These are phyloP conservation scores for Zymoseptoria passerinii DNA, from an alignment of 2,329 filamentous ascomycete species.

Conservation along the genomic window DNA sequence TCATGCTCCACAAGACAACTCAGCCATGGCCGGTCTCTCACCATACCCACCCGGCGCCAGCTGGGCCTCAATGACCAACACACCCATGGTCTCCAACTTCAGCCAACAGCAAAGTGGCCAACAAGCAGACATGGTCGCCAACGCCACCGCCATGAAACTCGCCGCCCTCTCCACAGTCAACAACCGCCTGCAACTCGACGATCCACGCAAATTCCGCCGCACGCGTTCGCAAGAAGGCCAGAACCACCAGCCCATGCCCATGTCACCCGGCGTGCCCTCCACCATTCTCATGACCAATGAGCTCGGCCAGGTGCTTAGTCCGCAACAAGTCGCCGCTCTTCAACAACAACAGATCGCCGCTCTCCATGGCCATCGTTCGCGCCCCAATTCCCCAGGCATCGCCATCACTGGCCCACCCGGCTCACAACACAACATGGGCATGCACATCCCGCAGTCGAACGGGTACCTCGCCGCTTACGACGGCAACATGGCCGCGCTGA, in stretches of 20 bases:
- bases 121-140: constrained; percentile 96
- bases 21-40: constrained; percentile 62
- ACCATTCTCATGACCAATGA: constrained; percentile 88
- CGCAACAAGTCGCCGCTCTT: constrained; percentile 43
- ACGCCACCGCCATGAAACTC: constrained; percentile 97
- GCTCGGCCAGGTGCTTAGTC: constrained; percentile 74
- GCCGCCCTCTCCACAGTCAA: constrained; percentile 95
- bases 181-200: constrained; percentile 92
- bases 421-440: constrained; percentile 43
- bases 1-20: constrained; percentile 57
- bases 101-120: constrained; percentile 48
- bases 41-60: constrained; percentile 78
- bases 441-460: constrained; percentile 86
- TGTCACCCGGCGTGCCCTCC: constrained; percentile 59
- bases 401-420: constrained; percentile 61
- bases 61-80: constrained; percentile 98
- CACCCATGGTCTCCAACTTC: constrained; percentile 87
- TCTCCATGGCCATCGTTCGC: constrained; percentile 71
- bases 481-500: constrained; percentile 45
- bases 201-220: constrained; percentile 91
- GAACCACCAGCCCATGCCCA: constrained; percentile 43
- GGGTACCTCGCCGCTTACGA: constrained; percentile 90
- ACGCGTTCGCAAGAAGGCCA: constrained; percentile 60
- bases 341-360: constrained; percentile 73
- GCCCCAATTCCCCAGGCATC: constrained; percentile 81